Conservation (phyloP, 2,329 filamentous ascomycete species). For the Massarina eburnea region DNA sequence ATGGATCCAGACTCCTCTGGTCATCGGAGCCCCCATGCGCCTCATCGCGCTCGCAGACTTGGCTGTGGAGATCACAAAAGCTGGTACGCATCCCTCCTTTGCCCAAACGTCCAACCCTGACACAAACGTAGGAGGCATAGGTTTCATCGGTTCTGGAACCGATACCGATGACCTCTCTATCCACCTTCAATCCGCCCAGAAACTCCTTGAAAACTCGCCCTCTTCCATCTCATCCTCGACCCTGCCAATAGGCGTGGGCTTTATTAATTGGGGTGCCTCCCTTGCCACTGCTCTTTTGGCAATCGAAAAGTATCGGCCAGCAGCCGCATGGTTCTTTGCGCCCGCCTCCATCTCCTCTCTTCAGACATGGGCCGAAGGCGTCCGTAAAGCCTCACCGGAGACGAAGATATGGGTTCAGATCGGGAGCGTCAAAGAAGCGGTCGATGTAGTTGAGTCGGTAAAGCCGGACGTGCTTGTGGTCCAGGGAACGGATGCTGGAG, state of each 20-base stretch:
- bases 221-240: conserved; percentile 8
- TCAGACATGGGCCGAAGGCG: conserved; percentile 32
- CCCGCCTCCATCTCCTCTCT: conserved; percentile 35
- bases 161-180: conserved; percentile 39
- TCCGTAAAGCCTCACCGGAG: conserved; percentile 34
- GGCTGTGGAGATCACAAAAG: conserved; percentile 61
- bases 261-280: conserved; percentile 57
- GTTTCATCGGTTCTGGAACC: conserved; percentile 50
- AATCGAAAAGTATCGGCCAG: conserved; percentile 56
- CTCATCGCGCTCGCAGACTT: conserved; percentile 60
- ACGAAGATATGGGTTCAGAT: conserved; percentile 62
- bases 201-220: conserved; percentile 21
- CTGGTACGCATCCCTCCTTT: conserved; percentile 39
- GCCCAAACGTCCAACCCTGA: conserved; percentile 3
- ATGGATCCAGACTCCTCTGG: conserved; percentile 60
- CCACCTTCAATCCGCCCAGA: conserved; percentile 28
- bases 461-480: conserved; percentile 61
- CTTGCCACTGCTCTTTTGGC: conserved; percentile 53
- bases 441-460: conserved; percentile 50
- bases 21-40: conserved; percentile 70
- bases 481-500: conserved; percentile 66
- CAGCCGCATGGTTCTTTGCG: conserved; percentile 69
- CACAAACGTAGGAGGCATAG: conserved; percentile 45
- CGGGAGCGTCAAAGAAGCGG: conserved; percentile 60
- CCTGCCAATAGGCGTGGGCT: conserved; percentile 62